Conservation (phyloP, 352 stramenopile species). For the Globisporangium cylindrosporum region DNA sequence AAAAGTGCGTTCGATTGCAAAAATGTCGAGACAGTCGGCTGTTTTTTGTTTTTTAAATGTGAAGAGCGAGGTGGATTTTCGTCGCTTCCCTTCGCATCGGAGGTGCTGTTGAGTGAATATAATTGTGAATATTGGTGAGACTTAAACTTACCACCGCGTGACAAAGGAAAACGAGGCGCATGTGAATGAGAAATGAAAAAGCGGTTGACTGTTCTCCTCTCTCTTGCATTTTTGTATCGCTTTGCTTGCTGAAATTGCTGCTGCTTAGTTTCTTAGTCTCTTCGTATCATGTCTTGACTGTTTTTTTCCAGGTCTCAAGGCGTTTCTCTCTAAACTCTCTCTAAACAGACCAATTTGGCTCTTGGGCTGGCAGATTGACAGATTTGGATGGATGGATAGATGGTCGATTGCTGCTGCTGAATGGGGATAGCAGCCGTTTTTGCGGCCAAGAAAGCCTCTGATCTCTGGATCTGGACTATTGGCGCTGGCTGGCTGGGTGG, state of each 20-base stretch:
- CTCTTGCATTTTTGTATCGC: not conserved
- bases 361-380: not conserved
- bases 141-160: not conserved
- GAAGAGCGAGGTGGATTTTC: not conserved
- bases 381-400: not conserved
- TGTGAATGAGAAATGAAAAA: not conserved
- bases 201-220: not conserved
- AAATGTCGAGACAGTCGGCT: too few species aligned
- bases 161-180: not conserved
- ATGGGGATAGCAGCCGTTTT: not conserved
- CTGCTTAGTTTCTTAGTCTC: not conserved
- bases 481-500: too few species aligned
- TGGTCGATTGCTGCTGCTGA: too few species aligned
- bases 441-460: not conserved
- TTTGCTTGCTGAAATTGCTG: not conserved
- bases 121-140: not conserved
- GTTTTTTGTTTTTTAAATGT: not conserved
- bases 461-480: not conserved
- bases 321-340: not conserved
- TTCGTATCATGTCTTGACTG: not conserved
- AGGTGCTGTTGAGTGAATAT: not conserved
- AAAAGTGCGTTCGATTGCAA: not conserved
- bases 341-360: not conserved
- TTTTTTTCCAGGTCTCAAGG: not conserved
- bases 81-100: too few species aligned